Conservation (phyloP, 257 asterid species). For the Petrea volubilis region DNA sequence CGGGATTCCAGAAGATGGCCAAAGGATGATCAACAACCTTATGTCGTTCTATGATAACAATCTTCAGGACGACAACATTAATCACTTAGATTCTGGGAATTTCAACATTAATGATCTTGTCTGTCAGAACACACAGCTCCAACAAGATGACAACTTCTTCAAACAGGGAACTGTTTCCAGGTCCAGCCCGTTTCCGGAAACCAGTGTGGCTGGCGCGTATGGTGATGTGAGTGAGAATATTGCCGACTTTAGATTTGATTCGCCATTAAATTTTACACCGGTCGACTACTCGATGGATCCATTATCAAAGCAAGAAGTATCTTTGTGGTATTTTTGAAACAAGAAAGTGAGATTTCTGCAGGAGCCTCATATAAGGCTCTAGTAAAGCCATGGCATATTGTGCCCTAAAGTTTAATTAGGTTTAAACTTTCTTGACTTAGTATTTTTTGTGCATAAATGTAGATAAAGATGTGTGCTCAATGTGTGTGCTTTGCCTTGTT, state of each 20-base stretch:
- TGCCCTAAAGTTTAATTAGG: constrained; percentile 2
- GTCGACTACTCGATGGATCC: constrained; percentile 40
- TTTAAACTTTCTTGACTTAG: constrained; percentile 24
- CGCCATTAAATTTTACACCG: constrained; percentile 38
- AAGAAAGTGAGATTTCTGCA: background rate
- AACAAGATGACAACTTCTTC: constrained; percentile 27
- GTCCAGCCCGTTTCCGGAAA: constrained; percentile 29
- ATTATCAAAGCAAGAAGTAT: constrained; percentile 37
- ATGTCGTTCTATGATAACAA: constrained; percentile 44
- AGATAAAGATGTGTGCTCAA: constrained; percentile 7
- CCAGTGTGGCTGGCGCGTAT: no score
- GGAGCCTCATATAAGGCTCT: constrained; percentile 8
- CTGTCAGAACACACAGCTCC: constrained; percentile 29
- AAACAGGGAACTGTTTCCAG: constrained; percentile 30
- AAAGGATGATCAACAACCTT: constrained; percentile 48
- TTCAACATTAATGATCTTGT: constrained; percentile 22
- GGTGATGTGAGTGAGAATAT: constrained; percentile 30
- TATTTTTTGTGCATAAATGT: constrained; percentile 29
- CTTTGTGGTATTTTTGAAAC: constrained; percentile 44
- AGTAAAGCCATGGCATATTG: constrained; percentile 17
- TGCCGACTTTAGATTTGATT: constrained; percentile 39
- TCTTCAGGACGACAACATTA: constrained; percentile 14
- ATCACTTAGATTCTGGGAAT: constrained; percentile 27
- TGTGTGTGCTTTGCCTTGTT: constrained; percentile 21
- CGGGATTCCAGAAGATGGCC: constrained; percentile 54